A percentile compares a stretch with the other conserved stretches of the same genome.
Evolutionary conservation across 257 asterid genomes (phyloP).

Genomic region (Nicotiana attenuata): DNA sequence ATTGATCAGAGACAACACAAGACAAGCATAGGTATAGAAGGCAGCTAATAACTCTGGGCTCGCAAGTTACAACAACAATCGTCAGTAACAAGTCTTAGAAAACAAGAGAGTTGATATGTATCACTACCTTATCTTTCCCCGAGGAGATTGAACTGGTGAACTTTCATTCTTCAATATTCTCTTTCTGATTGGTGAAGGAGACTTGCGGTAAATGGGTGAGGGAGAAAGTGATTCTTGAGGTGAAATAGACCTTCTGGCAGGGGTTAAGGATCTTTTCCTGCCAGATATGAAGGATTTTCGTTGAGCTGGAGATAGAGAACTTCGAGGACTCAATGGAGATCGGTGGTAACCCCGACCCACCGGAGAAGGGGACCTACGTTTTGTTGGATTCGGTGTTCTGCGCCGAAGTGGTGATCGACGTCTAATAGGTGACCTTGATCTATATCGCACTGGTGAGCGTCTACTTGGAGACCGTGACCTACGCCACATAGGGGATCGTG

Average conservation of each 20-base stretch:
- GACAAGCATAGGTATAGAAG: not conserved
- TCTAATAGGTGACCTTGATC: constrained; percentile 32
- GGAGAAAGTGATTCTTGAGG: constrained; percentile 52
- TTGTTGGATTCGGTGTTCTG: constrained; percentile 40
- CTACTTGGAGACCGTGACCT: constrained; percentile 35
- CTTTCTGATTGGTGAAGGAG: constrained; percentile 48
- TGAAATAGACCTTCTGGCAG: constrained; percentile 37
- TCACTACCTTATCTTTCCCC: constrained; percentile 60
- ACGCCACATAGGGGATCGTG: constrained; percentile 42
- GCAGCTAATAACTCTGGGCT: not conserved
- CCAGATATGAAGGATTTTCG: constrained; percentile 39
- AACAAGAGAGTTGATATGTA: not conserved
- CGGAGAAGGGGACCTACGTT: constrained; percentile 41
- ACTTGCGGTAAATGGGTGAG: constrained; percentile 37
- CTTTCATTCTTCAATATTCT: constrained; percentile 31
- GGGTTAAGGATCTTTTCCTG: constrained; percentile 23
- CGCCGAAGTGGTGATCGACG: constrained; percentile 32
- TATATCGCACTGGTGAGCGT: constrained; percentile 20
- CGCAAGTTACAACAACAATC: not conserved
- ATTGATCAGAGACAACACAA: not conserved
- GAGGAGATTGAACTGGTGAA: constrained; percentile 54
- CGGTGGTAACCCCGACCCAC: constrained; percentile 39
- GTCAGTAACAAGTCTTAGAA: not conserved
- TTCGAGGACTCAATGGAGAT: constrained; percentile 50
- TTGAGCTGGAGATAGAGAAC: constrained; percentile 46